A percentile compares a stretch with the other conserved stretches of the same genome.
Conservation (phyloP, 2,329 filamentous ascomycete species). For the Aspergillus phoenicis region DNA sequence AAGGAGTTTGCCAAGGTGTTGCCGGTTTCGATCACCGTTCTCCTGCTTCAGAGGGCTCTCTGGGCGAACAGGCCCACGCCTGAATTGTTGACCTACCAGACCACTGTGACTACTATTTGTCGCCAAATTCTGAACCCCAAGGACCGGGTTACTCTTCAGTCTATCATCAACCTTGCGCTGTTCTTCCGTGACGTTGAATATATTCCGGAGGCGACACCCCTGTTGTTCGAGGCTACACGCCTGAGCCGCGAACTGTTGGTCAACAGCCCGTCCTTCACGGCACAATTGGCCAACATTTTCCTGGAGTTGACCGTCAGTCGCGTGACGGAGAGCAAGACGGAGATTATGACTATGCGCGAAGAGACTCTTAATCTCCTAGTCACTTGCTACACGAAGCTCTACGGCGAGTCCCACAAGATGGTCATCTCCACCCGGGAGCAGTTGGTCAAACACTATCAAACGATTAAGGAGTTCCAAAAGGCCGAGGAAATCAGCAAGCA, state of each 20-base stretch:
- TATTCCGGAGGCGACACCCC: slow-evolving; percentile 35
- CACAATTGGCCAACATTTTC: slow-evolving; percentile 50
- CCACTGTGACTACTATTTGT: slow-evolving; percentile 33
- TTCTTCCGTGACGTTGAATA: slow-evolving; percentile 41
- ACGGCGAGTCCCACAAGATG: slow-evolving; percentile 50
- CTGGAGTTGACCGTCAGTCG: slow-evolving; percentile 47
- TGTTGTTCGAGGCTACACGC: slow-evolving; percentile 50
- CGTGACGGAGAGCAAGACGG: slow-evolving; percentile 31
- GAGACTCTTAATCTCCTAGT: slow-evolving; percentile 53
- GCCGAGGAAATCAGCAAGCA: slow-evolving; percentile 40
- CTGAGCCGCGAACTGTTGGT: slow-evolving; percentile 44
- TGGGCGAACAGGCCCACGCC: slow-evolving; percentile 47
- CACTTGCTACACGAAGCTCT: slow-evolving; percentile 52
- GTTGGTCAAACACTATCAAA: slow-evolving; percentile 53
- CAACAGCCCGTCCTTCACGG: slow-evolving; percentile 48
- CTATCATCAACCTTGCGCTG: slow-evolving; percentile 39
- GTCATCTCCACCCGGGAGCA: slow-evolving; percentile 49
- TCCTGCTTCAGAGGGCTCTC: slow-evolving; percentile 52
- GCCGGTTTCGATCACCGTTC: slow-evolving; percentile 47
- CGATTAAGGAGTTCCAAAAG: slow-evolving; percentile 52
- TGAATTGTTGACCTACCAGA: slow-evolving; percentile 31
- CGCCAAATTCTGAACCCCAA: slow-evolving; percentile 37
- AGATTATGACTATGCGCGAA: slow-evolving; percentile 45
- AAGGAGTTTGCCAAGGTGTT: slow-evolving; percentile 53
- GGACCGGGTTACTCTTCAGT: slow-evolving; percentile 52